Evolutionary conservation across 2,329 filamentous ascomycete species (phyloP).

Genomic region (Conoideocrella luteorostrata): DNA sequence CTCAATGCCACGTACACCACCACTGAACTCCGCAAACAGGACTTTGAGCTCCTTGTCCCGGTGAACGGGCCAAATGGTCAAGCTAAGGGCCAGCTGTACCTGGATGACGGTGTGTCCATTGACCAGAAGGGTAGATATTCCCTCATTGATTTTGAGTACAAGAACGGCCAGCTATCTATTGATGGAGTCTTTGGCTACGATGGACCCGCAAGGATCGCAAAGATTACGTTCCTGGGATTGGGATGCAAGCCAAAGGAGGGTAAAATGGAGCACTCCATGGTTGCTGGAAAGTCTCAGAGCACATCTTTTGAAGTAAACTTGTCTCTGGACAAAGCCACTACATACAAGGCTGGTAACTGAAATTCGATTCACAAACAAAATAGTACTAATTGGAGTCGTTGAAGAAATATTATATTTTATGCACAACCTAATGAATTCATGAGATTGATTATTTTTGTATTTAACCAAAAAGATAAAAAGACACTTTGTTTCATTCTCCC

Average conservation of each 20-base stretch:
- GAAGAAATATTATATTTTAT: no score
- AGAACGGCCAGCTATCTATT: conserved; percentile 41
- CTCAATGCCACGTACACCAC: conserved; percentile 55
- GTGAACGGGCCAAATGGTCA: conserved; percentile 49
- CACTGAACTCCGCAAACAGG: conserved; percentile 52
- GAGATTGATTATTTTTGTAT: no score
- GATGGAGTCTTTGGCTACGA: conserved; percentile 49
- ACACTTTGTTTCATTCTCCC: not conserved
- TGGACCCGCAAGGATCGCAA: conserved; percentile 36
- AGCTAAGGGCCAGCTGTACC: conserved; percentile 62
- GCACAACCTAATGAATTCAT: no score
- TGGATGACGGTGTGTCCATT: conserved; percentile 70
- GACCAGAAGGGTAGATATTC: conserved; percentile 47
- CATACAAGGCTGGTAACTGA: conserved; percentile 6
- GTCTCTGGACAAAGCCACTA: conserved; percentile 14
- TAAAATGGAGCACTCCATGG: conserved; percentile 6
- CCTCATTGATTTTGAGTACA: conserved; percentile 53
- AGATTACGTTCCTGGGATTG: conserved; percentile 43
- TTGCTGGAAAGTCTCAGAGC: conserved; percentile 11
- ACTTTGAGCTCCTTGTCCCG: conserved; percentile 67
- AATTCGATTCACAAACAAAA: no score
- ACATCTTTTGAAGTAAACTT: conserved; percentile 17
- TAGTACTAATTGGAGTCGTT: no score
- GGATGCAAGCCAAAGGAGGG: not conserved
- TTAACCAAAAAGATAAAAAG: no score